Conservation (phyloP, 2,329 filamentous ascomycete genomes). For the Exophiala bonariae region DNA sequence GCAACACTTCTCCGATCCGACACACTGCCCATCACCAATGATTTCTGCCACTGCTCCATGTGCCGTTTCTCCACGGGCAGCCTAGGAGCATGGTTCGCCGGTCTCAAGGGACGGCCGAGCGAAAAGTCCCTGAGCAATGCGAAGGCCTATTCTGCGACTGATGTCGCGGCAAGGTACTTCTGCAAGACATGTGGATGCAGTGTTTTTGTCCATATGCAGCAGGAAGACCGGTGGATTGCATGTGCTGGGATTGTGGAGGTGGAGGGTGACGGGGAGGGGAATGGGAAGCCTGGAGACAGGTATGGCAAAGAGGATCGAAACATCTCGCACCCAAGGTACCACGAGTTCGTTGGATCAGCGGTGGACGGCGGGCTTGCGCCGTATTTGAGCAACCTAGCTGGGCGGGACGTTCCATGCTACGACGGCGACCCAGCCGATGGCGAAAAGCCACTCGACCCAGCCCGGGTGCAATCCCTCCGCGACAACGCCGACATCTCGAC, state of each 20-base stretch:
- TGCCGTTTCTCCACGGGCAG: slow-evolving; percentile 49
- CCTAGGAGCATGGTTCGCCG: slow-evolving; percentile 36
- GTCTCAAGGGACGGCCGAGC: slow-evolving; percentile 18
- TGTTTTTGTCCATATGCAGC: slow-evolving; percentile 10
- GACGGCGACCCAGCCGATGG: slow-evolving; percentile 3
- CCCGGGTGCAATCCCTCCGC: neutral
- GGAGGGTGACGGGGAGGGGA: neutral
- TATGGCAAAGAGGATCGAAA: neutral
- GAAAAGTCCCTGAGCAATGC: slow-evolving; percentile 32
- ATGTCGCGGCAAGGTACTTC: slow-evolving; percentile 31
- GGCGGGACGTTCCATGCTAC: slow-evolving; percentile 14
- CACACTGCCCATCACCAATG: slow-evolving; percentile 8
- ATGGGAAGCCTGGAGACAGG: neutral
- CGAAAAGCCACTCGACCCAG: slow-evolving; percentile 2
- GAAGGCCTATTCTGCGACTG: slow-evolving; percentile 38
- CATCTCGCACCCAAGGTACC: slow-evolving; percentile 12
- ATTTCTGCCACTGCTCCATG: slow-evolving; percentile 51
- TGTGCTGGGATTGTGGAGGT: slow-evolving; percentile 16
- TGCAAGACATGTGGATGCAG: slow-evolving; percentile 40
- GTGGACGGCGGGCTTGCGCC: slow-evolving; percentile 21
- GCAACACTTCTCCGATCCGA: slow-evolving; percentile 9
- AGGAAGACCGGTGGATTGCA: slow-evolving; percentile 15
- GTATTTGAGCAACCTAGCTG: slow-evolving; percentile 12
- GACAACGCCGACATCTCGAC: neutral
- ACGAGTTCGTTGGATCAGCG: slow-evolving; percentile 18